Conservation (phyloP, 495 filamentous ascomycete species). For the Recurvomyces mirabilis region DNA sequence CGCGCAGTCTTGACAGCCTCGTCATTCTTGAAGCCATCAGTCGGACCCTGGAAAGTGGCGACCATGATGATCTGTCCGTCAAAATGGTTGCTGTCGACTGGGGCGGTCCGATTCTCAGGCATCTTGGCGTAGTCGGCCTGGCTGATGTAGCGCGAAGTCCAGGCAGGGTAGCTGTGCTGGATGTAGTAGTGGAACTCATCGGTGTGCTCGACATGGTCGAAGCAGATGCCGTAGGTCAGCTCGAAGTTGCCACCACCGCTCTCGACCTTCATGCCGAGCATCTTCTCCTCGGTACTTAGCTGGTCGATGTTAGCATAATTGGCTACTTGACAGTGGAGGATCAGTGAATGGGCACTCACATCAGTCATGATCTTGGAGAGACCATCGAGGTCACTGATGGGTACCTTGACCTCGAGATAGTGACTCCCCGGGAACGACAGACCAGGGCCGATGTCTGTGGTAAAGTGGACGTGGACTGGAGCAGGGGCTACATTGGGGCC, state of each 20-base stretch:
- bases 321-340: neutral
- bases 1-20: neutral
- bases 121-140: conserved; percentile 11
- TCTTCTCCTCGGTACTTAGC: conserved; percentile 2
- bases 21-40: neutral
- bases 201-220: conserved; percentile 19
- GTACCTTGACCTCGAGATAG: conserved; percentile 7
- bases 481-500: conserved; percentile 1
- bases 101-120: neutral
- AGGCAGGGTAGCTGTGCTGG: neutral
- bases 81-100: neutral
- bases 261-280: neutral
- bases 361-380: neutral
- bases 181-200: neutral
- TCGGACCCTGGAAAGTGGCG: neutral
- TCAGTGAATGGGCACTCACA: neutral
- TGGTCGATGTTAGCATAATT: conserved; percentile 7
- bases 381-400: neutral
- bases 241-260: neutral
- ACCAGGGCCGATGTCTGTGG: conserved; percentile 12
- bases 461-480: conserved; percentile 6
- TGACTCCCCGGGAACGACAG: conserved; percentile 7
- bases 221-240: conserved; percentile 10
- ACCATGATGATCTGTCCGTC: conserved; percentile 18
- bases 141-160: conserved; percentile 4